These are phyloP conservation scores for Chalaropsis thielavioides DNA, from an alignment of 2,329 filamentous ascomycete species.

Conservation along the genomic window DNA sequence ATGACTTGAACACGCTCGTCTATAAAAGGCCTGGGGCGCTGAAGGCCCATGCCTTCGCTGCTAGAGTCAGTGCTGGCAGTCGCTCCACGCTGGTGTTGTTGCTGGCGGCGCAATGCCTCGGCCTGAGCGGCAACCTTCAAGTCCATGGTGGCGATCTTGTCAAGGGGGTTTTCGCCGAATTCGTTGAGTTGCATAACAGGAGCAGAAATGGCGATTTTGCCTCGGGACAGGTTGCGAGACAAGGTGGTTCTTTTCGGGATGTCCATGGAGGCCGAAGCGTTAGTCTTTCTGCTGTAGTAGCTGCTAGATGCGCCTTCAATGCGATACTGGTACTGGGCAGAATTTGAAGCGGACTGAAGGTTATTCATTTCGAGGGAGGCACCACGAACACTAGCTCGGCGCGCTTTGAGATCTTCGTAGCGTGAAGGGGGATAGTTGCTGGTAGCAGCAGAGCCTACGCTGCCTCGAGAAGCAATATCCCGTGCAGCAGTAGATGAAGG, in stretches of 20 bases:
- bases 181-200: constrained; percentile 31
- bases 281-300: constrained; percentile 10
- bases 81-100: constrained; percentile 17
- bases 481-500: constrained; percentile 17
- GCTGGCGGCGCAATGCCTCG: constrained; percentile 32
- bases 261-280: constrained; percentile 21
- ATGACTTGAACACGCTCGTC: constrained; percentile 17
- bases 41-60: background rate
- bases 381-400: constrained; percentile 13
- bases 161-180: constrained; percentile 27
- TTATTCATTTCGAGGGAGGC: constrained; percentile 11
- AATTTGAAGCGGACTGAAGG: background rate
- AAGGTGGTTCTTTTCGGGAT: constrained; percentile 18
- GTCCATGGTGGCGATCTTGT: constrained; percentile 36
- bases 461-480: constrained; percentile 22
- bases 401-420: constrained; percentile 36
- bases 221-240: constrained; percentile 20
- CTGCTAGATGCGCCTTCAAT: constrained; percentile 5
- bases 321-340: constrained; percentile 11
- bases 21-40: constrained; percentile 14
- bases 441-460: constrained; percentile 28
- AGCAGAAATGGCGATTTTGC: constrained; percentile 35
- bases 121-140: constrained; percentile 34
- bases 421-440: constrained; percentile 33
- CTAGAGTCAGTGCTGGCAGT: background rate